Percentiles rank a stretch among this genome's conserved stretches.
Evolutionary conservation across 2,329 filamentous ascomycete species (phyloP).

Genomic region (Colletotrichum lupini): DNA sequence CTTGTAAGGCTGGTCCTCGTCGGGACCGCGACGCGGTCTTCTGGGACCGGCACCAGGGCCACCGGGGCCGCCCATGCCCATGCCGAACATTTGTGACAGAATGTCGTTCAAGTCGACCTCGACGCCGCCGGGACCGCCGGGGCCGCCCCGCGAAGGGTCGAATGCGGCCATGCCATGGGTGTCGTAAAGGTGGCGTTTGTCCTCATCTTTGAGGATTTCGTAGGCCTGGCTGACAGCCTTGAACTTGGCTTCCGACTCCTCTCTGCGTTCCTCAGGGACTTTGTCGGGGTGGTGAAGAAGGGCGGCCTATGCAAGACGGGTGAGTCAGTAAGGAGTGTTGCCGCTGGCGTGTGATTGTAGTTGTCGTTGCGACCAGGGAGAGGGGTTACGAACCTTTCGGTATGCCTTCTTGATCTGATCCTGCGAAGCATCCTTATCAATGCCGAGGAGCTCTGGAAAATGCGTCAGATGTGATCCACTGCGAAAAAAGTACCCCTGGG

Average conservation of each 20-base stretch:
- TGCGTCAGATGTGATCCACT: conserved; percentile 37
- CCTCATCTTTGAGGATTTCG: conserved; percentile 96
- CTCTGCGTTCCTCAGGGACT: conserved; percentile 85
- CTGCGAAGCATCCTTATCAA: conserved; percentile 77
- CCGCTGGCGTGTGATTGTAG: conserved; percentile 37
- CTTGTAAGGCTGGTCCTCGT: conserved; percentile 92
- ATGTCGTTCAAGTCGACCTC: conserved; percentile 92
- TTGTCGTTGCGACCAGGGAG: neutral
- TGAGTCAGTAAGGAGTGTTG: conserved; percentile 30
- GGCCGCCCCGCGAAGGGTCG: conserved; percentile 73
- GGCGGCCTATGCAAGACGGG: conserved; percentile 70
- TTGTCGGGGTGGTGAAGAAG: conserved; percentile 95
- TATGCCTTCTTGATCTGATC: conserved; percentile 95
- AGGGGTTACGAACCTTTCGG: conserved; percentile 74
- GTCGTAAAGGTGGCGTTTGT: conserved; percentile 93
- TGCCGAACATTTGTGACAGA: conserved; percentile 90
- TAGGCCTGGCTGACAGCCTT: conserved; percentile 94
- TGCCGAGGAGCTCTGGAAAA: conserved; percentile 78
- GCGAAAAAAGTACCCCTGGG: conserved; percentile 24
- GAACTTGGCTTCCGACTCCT: conserved; percentile 90
- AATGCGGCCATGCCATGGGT: conserved; percentile 96
- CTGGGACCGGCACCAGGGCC: conserved; percentile 64
- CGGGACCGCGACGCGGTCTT: conserved; percentile 76
- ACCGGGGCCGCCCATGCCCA: conserved; percentile 66
- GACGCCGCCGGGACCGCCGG: conserved; percentile 70